Base-by-base conservation (phyloP, 495 filamentous ascomycete genomes). In the Neurospora africana region DNA sequence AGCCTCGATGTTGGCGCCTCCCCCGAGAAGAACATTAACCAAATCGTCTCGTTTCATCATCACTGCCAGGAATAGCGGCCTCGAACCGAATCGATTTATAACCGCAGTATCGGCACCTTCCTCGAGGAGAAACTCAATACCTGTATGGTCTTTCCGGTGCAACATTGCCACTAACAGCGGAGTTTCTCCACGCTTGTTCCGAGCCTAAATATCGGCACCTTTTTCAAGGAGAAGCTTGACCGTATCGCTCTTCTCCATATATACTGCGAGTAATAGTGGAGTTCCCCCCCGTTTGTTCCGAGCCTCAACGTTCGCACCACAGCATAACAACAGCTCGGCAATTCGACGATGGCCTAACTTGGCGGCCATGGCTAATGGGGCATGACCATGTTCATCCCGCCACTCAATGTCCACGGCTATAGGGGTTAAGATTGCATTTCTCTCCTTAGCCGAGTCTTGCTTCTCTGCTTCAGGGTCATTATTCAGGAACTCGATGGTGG, bases 361-460 rank as follows among this genome's bases (percentile, higher is more conserved):
- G 0, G n/a, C 40, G 4, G 71, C 71, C 36, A 10, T 4, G 17
- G 13, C 36, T 13, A 69, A 37, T 8, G 71, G 37, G 19, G 61
- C 69, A 8, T 39, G 2, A 15, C 61, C 53, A 8, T 3, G 1
- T 5, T 5, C 13, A 39, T 69, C 65, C 10, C 2, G 35, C 30
- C 15, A 2, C 30, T 72, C 68, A n/a, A 73, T 38, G 7, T 23
- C 41, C 21, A 11, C 44, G 1, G 43, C 43, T 47, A 47, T 47
- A 0, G 0, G n/a, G n/a, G 4, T 5, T 23, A 4, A 23, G 21
- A 23, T 23, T 4, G 9, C 9, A 11, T 0, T 23, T 0, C 5
- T 21, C 41, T 21, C 44, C 44, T 23, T 23, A 23, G n/a, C 3
- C 1, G 9, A n/a, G 44, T 23, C 44, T 4, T 23, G 19, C 2